Conservation (phyloP, 176 grass and related monocot genomes). For the Phyllostachys edulis region DNA sequence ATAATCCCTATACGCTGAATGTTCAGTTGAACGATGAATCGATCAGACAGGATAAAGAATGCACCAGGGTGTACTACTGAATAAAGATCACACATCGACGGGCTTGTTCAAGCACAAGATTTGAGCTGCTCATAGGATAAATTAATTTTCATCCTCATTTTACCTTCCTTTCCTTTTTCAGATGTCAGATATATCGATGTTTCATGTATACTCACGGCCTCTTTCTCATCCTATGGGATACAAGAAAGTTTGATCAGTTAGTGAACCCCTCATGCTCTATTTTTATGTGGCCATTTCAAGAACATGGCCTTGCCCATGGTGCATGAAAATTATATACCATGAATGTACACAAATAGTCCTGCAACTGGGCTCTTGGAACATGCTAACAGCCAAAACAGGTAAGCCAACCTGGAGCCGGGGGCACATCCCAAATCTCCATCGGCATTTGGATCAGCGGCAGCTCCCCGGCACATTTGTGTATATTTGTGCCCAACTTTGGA, state of each 20-base stretch:
- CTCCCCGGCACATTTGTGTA: conserved; percentile 54
- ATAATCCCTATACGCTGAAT: conserved; percentile 1
- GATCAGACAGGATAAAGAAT: conserved; percentile 1
- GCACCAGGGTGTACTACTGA: not conserved
- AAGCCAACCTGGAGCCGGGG: conserved; percentile 40
- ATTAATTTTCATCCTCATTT: conserved; percentile 6
- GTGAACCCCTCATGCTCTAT: not conserved
- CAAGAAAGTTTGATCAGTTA: not conserved
- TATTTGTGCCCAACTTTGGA: conserved; percentile 34
- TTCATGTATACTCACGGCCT: conserved; percentile 7
- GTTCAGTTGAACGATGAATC: not conserved
- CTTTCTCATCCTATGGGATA: not conserved
- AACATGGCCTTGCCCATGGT: conserved; percentile 1
- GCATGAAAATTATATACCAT: conserved; percentile 20
- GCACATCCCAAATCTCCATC: conserved; percentile 36
- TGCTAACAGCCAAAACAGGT: conserved; percentile 42
- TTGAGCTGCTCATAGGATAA: conserved; percentile 30
- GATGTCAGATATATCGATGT: conserved; percentile 20
- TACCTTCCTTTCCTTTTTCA: not conserved
- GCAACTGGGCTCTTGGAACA: conserved; percentile 45
- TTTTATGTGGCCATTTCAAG: conserved; percentile 29
- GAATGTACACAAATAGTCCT: conserved; percentile 41
- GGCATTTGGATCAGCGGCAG: conserved; percentile 43
- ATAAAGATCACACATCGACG: not conserved
- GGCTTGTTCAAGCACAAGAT: not conserved